These are phyloP conservation scores for Phyllosticta capitalensis DNA, from an alignment of 2,329 filamentous ascomycete species.

Conservation along the genomic window DNA sequence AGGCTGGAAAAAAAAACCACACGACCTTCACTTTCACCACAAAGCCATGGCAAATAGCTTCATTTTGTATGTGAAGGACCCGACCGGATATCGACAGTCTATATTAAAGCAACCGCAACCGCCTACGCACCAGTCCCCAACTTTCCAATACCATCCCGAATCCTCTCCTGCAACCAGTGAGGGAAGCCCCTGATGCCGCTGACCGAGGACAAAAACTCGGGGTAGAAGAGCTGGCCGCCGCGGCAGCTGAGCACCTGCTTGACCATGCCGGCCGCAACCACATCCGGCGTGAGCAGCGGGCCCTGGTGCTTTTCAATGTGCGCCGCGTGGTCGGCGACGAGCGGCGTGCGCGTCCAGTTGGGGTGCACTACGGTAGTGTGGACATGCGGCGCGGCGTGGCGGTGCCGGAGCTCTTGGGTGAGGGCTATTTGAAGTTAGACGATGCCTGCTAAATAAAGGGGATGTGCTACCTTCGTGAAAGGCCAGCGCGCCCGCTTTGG, in stretches of 20 bases:
- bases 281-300: conserved; percentile 28
- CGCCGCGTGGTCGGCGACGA: conserved; percentile 24
- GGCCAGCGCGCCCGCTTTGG: conserved; percentile 43
- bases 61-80: too few species aligned
- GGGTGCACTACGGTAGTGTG: conserved; percentile 36
- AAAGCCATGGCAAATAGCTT: too few species aligned
- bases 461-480: conserved; percentile 43
- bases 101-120: too few species aligned
- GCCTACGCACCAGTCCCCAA: background rate
- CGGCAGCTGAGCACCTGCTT: conserved; percentile 30
- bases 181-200: conserved; percentile 35
- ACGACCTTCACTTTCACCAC: too few species aligned
- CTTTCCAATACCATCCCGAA: conserved; percentile 16
- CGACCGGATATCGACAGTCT: too few species aligned
- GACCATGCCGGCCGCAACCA: conserved; percentile 33
- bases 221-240: conserved; percentile 34
- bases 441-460: background rate
- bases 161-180: conserved; percentile 38
- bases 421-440: conserved; percentile 17
- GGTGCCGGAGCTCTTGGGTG: conserved; percentile 29
- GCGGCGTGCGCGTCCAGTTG: conserved; percentile 32
- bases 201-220: conserved; percentile 14
- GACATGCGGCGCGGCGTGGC: conserved; percentile 31
- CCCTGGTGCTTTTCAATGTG: conserved; percentile 20
- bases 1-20: too few species aligned